Base-by-base conservation (phyloP, 257 asterid genomes). In the Solanum pinnatisectum region DNA sequence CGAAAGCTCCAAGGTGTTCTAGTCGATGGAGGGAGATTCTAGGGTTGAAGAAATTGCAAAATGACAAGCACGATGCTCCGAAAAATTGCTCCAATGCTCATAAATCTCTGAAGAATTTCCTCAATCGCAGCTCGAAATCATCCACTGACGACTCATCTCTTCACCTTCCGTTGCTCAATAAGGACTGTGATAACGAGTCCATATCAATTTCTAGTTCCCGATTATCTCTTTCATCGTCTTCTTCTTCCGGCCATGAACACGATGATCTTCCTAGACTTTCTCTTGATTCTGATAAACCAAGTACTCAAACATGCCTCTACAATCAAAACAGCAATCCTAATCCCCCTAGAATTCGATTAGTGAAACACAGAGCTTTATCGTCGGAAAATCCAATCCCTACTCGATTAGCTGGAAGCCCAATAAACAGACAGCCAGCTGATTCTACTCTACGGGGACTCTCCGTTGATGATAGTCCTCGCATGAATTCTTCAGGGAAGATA, bases 401-500 rank as follows among this genome's bases (percentile, higher is more conserved):
- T 67, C 87, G 93, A 25, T 89, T 92, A 82, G 90, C 23, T 70
- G 37, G 39, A 32, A 70, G 77, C 23, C 77, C 78, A 32, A 16
- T 71, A 71, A 33, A 68, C 32, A 68, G 91, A 18, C 91, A 93
- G 36, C 96, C 93, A 74, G 18, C 91, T 3, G 67, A 93, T 2
- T 87, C 33, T 39, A 76, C 13, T 39, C 2, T 25, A 6, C 52
- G 83, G 9, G 94, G 95, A 27, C 93, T 91, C 22, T 94, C 98
- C 1, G 10, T 77, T 3, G 98, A 88, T 2, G 99, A 97, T 77
- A 97, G 99, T 87, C 99, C 99, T 11, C 93, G 99, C 15, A 97
- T 97, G 98, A 97, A 96, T 79, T 94, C 98, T 0, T 96, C 96
- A 0, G 99, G 99, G 23, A 95, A 95, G 92, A 95, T 97, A 13